Evolutionary conservation across 2,329 filamentous ascomycete species (phyloP).

Genomic region (Onygena corvina): DNA sequence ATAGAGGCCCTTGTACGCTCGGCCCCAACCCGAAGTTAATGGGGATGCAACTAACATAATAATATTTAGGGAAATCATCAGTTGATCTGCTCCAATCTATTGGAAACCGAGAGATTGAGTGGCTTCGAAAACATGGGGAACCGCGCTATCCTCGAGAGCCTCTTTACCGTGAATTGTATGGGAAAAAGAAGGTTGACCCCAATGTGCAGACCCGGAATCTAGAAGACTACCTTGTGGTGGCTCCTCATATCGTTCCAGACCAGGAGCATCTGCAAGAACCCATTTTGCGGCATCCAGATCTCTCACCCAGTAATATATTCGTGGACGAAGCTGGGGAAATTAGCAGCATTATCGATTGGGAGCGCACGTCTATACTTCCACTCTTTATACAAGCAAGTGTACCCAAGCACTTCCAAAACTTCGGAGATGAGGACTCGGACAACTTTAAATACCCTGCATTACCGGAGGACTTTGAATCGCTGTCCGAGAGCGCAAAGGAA

Average conservation of each 20-base stretch:
- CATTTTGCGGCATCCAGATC: constrained; percentile 20
- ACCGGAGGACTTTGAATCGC: constrained; percentile 13
- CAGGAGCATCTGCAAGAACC: constrained; percentile 13
- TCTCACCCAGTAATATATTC: constrained; percentile 24
- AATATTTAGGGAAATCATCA: constrained; percentile 12
- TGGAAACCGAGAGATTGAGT: constrained; percentile 15
- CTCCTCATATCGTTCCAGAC: constrained; percentile 10
- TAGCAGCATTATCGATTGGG: constrained; percentile 33
- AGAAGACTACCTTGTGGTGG: constrained; percentile 14
- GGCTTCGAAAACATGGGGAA: constrained; percentile 14
- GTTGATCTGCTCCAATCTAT: constrained; percentile 8
- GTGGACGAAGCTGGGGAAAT: constrained; percentile 24
- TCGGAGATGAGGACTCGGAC: constrained; percentile 19
- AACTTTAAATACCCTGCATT: constrained; percentile 13
- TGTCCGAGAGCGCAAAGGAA: constrained; percentile 9
- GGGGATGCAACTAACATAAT: not conserved
- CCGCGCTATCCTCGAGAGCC: constrained; percentile 17
- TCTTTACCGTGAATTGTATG: constrained; percentile 15
- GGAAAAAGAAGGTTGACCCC: constrained; percentile 13
- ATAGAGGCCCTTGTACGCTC: constrained; percentile 17
- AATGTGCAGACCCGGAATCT: constrained; percentile 15
- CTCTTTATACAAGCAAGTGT: constrained; percentile 30
- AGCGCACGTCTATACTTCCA: constrained; percentile 29
- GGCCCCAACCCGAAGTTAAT: not conserved
- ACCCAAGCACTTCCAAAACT: constrained; percentile 32